phyloP scores from a whole-genome alignment of 352 stramenopile genomes.

The Elongisporangium undulatum region DNA sequence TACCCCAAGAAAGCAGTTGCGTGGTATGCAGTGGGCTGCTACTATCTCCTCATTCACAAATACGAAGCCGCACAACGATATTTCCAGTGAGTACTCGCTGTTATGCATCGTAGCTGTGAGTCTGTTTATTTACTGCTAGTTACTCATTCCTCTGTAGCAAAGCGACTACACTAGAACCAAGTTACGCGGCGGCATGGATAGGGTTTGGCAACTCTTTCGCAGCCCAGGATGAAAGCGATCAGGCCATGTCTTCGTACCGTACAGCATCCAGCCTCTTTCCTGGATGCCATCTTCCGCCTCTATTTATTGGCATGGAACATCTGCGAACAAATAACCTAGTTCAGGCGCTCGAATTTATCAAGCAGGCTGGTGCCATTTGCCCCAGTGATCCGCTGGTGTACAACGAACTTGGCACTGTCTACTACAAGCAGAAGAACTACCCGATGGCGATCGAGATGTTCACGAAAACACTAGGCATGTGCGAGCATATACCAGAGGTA shows the following conservation, averaged over 20 bases:
- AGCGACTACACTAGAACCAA: constrained; percentile 89
- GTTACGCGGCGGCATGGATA: constrained; percentile 96
- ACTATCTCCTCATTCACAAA: constrained; percentile 94
- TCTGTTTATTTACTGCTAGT: not conserved
- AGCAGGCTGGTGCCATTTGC: constrained; percentile 81
- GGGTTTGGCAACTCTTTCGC: constrained; percentile 96
- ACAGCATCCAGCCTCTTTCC: constrained; percentile 93
- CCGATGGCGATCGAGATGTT: constrained; percentile 88
- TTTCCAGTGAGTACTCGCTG: constrained; percentile 82
- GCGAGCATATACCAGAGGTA: constrained; percentile 75
- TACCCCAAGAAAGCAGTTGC: constrained; percentile 90
- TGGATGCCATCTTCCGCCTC: constrained; percentile 88
- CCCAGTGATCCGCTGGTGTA: constrained; percentile 91
- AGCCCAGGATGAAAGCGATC: constrained; percentile 96
- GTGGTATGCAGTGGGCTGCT: constrained; percentile 97
- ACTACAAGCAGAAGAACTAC: constrained; percentile 90
- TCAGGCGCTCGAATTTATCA: constrained; percentile 93
- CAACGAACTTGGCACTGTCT: constrained; percentile 96
- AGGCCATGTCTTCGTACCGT: constrained; percentile 96
- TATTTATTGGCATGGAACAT: constrained; percentile 99
- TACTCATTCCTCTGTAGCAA: constrained; percentile 36
- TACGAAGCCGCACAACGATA: constrained; percentile 94
- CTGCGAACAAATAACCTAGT: constrained; percentile 96
- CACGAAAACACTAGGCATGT: constrained; percentile 77
- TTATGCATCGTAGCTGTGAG: constrained; percentile 1